These are phyloP conservation scores for Hericium coralloides DNA, from an alignment of 768 basidiomycete species.

Conservation along the genomic window DNA sequence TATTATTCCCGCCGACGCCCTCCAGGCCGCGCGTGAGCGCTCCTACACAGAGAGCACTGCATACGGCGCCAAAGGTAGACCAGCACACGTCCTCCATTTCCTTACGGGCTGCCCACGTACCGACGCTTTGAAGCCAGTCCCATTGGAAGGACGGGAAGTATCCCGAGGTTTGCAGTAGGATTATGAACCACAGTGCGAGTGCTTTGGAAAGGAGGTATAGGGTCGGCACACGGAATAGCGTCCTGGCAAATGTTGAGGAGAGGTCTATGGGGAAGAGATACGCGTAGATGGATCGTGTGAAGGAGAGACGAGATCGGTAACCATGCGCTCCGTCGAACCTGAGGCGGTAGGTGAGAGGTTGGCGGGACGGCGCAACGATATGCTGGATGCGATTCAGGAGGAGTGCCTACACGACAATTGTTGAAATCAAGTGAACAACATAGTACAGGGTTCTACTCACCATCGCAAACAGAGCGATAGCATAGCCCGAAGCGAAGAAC, in stretches of 20 bases:
- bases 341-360: conserved; percentile 19
- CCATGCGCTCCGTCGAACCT: conserved; percentile 12
- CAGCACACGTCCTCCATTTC: conserved; percentile 64
- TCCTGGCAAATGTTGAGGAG: conserved; percentile 47
- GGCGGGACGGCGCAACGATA: conserved; percentile 60
- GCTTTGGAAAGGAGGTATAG: conserved; percentile 51
- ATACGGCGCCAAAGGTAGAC: conserved; percentile 63
- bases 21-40: conserved; percentile 62
- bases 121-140: conserved; percentile 27
- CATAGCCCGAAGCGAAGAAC: conserved; percentile 69
- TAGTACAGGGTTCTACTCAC: conserved; percentile 27
- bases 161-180: conserved; percentile 49
- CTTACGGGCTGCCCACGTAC: conserved; percentile 35
- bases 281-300: conserved; percentile 21
- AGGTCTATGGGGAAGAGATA: conserved; percentile 58
- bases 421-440: neutral
- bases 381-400: conserved; percentile 72
- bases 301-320: conserved; percentile 13
- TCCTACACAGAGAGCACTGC: conserved; percentile 54
- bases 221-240: conserved; percentile 53
- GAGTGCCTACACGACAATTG: conserved; percentile 37
- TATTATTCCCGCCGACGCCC: conserved; percentile 40
- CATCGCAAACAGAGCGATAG: conserved; percentile 57
- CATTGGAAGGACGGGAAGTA: conserved; percentile 27
- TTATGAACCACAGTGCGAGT: conserved; percentile 46